Base-by-base conservation (phyloP, 2,329 filamentous ascomycete species). In the Polychaeton citri region DNA sequence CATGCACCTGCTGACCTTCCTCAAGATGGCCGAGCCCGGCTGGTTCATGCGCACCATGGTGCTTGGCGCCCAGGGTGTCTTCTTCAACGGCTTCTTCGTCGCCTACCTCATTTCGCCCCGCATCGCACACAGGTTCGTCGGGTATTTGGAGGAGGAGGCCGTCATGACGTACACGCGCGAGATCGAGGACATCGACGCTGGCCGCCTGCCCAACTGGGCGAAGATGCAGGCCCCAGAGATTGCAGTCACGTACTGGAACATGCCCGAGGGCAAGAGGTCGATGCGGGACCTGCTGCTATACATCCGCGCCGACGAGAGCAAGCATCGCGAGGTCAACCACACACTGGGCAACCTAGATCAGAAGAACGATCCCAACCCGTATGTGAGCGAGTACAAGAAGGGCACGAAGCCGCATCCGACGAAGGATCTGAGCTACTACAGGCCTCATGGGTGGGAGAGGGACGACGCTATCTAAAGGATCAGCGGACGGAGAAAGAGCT, bases 111-210 rank as follows among this genome's bases (percentile, higher is more conserved):
- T 94, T 41, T 85, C 80, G 1, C 88, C 90, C 5, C 76, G 79
- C 42, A 88, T 84, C 43, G 88, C 83, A 52, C 90, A 98, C 60
- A 80, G 90, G 31, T 96, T 98, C 59, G 87, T 96, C 36, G 90
- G 87, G 2, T 96, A 96, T 50, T 75, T 98, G 9, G 90, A 98
- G 60, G 90, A 98, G 58, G 90, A 98, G 60, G 90, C 90, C 6
- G 88, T 96, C 2, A 73, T 93, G 53, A 98, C 90, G 0, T 98
- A 98, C 64, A 90, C 85, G 1, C 77, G 86, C 34, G 83, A 85
- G 41, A 81, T 96, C 49, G 68, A 76, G 46, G 90, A 96, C 53
- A 72, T 98, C 17, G 87, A 96, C 39, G 69, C 72, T 2, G 88
- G 88, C n/a, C 72, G 75, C 39, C 65, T 95, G 10, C 86, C 87